Evolutionary conservation across 176 grass and related monocot species (phyloP), one percentile per base, ranked within the genome.

Genomic region (Carex myosuroides): DNA sequence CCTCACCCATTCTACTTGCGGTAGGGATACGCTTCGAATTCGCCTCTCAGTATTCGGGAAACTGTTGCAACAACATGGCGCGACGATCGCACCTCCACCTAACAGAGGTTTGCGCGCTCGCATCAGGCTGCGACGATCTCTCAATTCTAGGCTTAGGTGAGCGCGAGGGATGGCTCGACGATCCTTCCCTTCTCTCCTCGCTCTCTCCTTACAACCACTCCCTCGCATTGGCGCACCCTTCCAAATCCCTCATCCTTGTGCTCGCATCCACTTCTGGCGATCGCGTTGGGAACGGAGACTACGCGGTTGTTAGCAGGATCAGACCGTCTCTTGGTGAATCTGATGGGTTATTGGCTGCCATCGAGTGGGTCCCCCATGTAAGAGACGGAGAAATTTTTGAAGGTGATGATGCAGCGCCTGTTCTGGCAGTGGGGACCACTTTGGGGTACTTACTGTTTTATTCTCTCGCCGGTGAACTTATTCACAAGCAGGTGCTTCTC

Each of bases 161-260:
- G 86, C 85, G 87, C 80, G 92, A 94, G 83, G 92, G 92, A 8
- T 98, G 95, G 92, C 86, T 98, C 42, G 86, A 93, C 67, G 95
- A 98, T 53, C 75, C 89, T 30, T 76, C 89, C 42, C 84, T 98
- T 41, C 86, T 98, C 54, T 60, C 85, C 13, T 72, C 95, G 41
- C 89, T 98, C 81, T 87, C 84, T 11, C 88, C 87, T 21, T 74
- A 67, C 77, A 73, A 72, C 3, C 84, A 86, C 33, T 83, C 83
- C 70, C 89, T 98, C 70, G 92, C 92, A 24, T 79, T 94, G 55
- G 92, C 92, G 14, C 86, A 85, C 82, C 62, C 87, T 0, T 78
- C 72, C 35, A 79, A 86, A 14, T 85, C 86, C 8, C 81, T 85
- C 6, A 42, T 86, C 30, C 84, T 98, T 42, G 85, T 83, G 6